These are phyloP conservation scores for Leucocoprinus leucothites DNA, from an alignment of 768 basidiomycete species.

Conservation along the genomic window DNA sequence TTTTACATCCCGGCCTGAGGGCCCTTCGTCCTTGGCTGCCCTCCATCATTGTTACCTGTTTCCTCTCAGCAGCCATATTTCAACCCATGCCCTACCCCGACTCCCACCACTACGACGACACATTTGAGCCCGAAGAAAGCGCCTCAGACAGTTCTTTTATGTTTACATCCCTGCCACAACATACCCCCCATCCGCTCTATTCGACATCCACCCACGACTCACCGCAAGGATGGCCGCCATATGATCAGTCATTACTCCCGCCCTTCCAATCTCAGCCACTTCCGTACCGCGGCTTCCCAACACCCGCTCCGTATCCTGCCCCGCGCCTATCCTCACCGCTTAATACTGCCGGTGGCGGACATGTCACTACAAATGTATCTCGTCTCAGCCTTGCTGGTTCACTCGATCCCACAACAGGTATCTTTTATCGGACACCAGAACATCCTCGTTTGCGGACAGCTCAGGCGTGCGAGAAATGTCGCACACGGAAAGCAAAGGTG, in stretches of 20 bases:
- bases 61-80: neutral
- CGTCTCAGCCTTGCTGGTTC: constrained; percentile 46
- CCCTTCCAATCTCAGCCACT: constrained; percentile 15
- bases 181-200: constrained; percentile 5
- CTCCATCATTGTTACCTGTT: neutral
- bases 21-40: constrained; percentile 2
- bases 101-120: constrained; percentile 5
- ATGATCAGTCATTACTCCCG: constrained; percentile 19
- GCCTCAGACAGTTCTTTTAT: neutral
- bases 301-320: constrained; percentile 26
- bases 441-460: constrained; percentile 66
- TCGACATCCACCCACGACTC: constrained; percentile 9
- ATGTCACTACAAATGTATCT: constrained; percentile 4
- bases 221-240: constrained; percentile 25
- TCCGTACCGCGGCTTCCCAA: constrained; percentile 13
- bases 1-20: constrained; percentile 7
- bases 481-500: constrained; percentile 73
- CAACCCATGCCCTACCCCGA: constrained; percentile 6
- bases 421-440: constrained; percentile 62
- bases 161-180: constrained; percentile 4
- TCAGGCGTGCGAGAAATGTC: constrained; percentile 76
- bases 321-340: constrained; percentile 27
- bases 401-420: constrained; percentile 60
- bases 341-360: constrained; percentile 14
- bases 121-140: constrained; percentile 1